Evolutionary conservation across 805 yeast genomes (phyloP), one percentile per base, ranked within the genome.

Genomic region (Cyberlindnera xishuangbannaensis): DNA sequence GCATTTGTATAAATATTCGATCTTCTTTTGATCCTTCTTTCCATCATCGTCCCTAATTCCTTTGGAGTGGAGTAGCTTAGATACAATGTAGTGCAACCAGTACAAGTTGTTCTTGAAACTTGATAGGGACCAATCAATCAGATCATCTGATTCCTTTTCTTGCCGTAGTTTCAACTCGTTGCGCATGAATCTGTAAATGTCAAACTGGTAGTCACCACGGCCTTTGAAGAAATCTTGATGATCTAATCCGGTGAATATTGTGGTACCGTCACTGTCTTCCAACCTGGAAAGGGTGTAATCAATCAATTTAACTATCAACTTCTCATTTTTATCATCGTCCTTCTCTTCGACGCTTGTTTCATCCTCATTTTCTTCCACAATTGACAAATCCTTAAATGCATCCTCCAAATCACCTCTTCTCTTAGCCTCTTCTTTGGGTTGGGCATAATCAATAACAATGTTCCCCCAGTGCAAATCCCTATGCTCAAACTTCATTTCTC

Each of bases 381-480:
- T 36, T 2, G 43, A 40, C 18, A 48, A 27, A 34, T 48, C 52
- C 14, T 38, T 47, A 32, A 46, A 44, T 7, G 40, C 44, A 28
- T 46, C 47, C 18, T 44, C 51, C 17, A 48, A 31, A 18, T 32
- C 34, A 13, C 23, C 37, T 12, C 9, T 15, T 7, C 20, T 30
- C 12, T 55, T 53, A n/a, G n/a, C n/a, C n/a, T n/a, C n/a, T n/a
- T n/a, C n/a, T n/a, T n/a, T n/a, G n/a, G n/a, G n/a, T n/a, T n/a
- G n/a, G 7, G 47, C 38, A 11, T 45, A 43, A 31, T 63, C 63
- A 13, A 81, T 59, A 12, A 78, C 58, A 33, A 81, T 61, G 47
- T 81, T 81, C 10, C 79, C 78, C 68, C 81, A 66, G 41, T 77
- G 81, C 38, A 82, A 55, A 52, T 81, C 84, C 29, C 90, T 64